Base-by-base conservation (phyloP, 768 basidiomycete genomes). In the Boletus sp. region DNA sequence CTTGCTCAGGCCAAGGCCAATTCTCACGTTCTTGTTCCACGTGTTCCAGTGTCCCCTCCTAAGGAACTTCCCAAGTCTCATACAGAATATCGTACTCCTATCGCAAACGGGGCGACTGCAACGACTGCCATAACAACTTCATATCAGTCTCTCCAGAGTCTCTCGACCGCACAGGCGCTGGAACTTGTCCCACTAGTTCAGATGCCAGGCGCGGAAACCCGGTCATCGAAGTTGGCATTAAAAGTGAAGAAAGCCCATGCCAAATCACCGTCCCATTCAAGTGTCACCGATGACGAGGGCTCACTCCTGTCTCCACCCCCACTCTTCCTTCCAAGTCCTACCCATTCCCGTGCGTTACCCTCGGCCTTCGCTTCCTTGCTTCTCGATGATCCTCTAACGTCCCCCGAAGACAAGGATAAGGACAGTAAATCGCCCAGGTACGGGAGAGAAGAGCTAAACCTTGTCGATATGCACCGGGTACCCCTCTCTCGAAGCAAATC, bases 111-210 rank as follows among this genome's bases (percentile, higher is more conserved):
- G 0, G 74, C 87, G 4, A 85, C 88, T n/a, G 90, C 84, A 12
- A 92, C 90, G 0, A 90, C 89, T 15, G 90, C 90, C 2, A 92
- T 92, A 65, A 92, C 90, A 0, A 91, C 90, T 2, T 85, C 86
- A 0, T 90, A 90, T 59, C 89, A 90, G 57, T 83, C 85, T 7
- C 76, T 90, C 30, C 81, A 81, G 66, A 85, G 82, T 61, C 76
- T 91, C 8, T 83, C 73, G 7, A 64, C 68, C 5, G 11, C 56
- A 4, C 82, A 32, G 76, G 37, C 51, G n/a, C 50, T 55, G 48
- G 62, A 63, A 5, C 46, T 60, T 40, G 30, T 59, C 12, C 33
- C 71, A 7, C 50, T 72, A 33, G 62, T 72, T 45, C 66, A 60
- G 47, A 65, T 72, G 71, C 68, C 72, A 15, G 57, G 72, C 18